Percentiles rank a stretch among this genome's conserved stretches.
These are phyloP conservation scores for Trichoderma koningiopsis DNA, from an alignment of 2,329 filamentous ascomycete genomes.

Conservation along the genomic window DNA sequence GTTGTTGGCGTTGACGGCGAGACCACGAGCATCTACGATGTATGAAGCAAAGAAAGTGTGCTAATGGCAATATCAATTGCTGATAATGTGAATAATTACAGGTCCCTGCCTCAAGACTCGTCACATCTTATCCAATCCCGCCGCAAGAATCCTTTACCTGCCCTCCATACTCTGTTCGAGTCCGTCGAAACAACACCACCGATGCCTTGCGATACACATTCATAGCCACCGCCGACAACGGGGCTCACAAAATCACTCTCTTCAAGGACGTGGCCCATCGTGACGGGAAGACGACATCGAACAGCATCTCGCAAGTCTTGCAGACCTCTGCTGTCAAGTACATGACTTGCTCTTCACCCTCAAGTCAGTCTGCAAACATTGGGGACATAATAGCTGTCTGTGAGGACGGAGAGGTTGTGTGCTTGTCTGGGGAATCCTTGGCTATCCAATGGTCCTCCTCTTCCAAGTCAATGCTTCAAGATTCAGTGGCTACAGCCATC, in stretches of 20 bases:
- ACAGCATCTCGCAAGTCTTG: slow-evolving; percentile 49
- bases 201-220: slow-evolving; percentile 63
- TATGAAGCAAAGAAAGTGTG: slow-evolving; percentile 43
- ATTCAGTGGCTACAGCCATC: slow-evolving; percentile 38
- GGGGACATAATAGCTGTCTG: slow-evolving; percentile 58
- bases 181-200: slow-evolving; percentile 50
- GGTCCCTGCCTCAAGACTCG: slow-evolving; percentile 62
- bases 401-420: slow-evolving; percentile 61
- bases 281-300: slow-evolving; percentile 55
- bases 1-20: slow-evolving; percentile 67
- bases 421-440: slow-evolving; percentile 58
- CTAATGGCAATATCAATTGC: neutral
- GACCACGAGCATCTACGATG: slow-evolving; percentile 67
- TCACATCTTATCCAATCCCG: slow-evolving; percentile 68
- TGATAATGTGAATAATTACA: slow-evolving; percentile 36
- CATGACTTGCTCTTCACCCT: slow-evolving; percentile 39
- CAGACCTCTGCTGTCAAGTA: slow-evolving; percentile 41
- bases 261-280: slow-evolving; percentile 60
- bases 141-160: slow-evolving; percentile 67
- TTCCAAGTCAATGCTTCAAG: slow-evolving; percentile 41
- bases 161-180: slow-evolving; percentile 60
- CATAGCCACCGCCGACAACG: slow-evolving; percentile 54
- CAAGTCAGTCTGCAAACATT: slow-evolving; percentile 33
- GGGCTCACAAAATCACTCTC: slow-evolving; percentile 56
- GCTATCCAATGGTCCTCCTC: slow-evolving; percentile 41